Evolutionary conservation across 805 yeast genomes (phyloP), one percentile per base, ranked within the genome.

Genomic region (Cyberlindnera sargentensis): DNA sequence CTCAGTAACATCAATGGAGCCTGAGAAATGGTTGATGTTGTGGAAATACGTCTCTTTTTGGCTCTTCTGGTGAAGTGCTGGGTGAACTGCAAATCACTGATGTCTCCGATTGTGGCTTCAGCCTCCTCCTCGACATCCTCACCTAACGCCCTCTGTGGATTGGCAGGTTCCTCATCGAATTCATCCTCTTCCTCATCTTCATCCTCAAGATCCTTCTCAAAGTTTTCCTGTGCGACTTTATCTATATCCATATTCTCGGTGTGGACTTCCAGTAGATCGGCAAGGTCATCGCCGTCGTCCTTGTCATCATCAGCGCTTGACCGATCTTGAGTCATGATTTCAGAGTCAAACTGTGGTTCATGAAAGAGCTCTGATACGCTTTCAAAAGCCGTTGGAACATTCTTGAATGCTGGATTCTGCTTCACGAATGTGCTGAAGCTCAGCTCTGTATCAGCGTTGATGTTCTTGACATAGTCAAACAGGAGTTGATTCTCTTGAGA

Each of bases 401-500:
- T 38, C 0, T 55, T 47, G 7, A 64, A 44, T 37, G 58, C 50
- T 10, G 47, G 37, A 7, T 57, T 47, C 10, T 55, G 44, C 6
- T 56, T 46, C 1, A 63, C 31, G 34, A 64, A 61, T 4, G 44
- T 47, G 0, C 50, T 45, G 25, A 52, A 50, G 4, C 49, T 43
- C 3, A 49, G 10, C 4, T 40, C 39, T 0, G 34, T 20, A 2
- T 37, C 46, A 9, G 52, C 24, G 35, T 50, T 43, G 40, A 56
- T 37, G 2, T 44, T 43, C 34, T 56, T 59, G 7, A 57, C 58
- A 32, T 61, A 64, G 1, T 61, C 51, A 24, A 71, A 63, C 43
- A 69, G 46, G 3, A 53, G 45, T 10, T 59, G 41, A 32, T 70
- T 58, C 23, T 70, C 73, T 0, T 60, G 62, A 7, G 66, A 60